Percentiles rank a stretch among this genome's conserved stretches.
Conservation (phyloP, 2,329 filamentous ascomycete species). For the Nannizzia gypsea region DNA sequence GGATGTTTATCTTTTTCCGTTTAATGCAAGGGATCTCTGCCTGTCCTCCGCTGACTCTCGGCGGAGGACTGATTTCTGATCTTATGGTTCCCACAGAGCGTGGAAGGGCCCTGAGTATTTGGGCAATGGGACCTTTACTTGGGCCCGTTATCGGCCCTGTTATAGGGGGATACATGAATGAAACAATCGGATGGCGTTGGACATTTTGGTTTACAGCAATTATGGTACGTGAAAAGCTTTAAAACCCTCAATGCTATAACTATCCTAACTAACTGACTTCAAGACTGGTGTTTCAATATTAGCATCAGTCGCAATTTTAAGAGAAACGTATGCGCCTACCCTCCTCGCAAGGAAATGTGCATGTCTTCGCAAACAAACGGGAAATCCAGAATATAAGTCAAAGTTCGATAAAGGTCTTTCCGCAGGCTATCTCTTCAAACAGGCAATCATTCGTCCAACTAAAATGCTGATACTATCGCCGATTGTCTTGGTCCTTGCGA, state of each 20-base stretch:
- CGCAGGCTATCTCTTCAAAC: not conserved
- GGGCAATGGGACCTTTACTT: conserved; percentile 28
- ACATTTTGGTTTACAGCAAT: conserved; percentile 36
- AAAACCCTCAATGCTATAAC: not conserved
- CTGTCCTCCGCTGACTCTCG: conserved; percentile 29
- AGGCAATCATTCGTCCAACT: conserved; percentile 14
- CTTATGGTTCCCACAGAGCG: conserved; percentile 32
- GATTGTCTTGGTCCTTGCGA: conserved; percentile 15
- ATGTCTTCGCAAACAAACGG: conserved; percentile 32
- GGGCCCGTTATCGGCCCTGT: conserved; percentile 17
- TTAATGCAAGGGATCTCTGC: conserved; percentile 46
- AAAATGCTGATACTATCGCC: conserved; percentile 16
- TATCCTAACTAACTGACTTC: not conserved
- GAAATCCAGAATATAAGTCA: conserved; percentile 21
- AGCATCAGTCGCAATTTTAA: conserved; percentile 12
- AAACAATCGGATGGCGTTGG: conserved; percentile 37
- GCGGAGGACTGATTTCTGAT: conserved; percentile 37
- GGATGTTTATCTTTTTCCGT: conserved; percentile 49
- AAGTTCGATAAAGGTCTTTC: not conserved
- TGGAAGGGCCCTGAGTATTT: conserved; percentile 34
- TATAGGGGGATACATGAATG: conserved; percentile 31
- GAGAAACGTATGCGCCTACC: conserved; percentile 10
- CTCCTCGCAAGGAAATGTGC: conserved; percentile 26
- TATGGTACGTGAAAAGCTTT: not conserved
- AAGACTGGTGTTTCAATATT: conserved; percentile 17